phyloP scores from a whole-genome alignment of 1,139 yeast species.

The Geotrichum fermentans region DNA sequence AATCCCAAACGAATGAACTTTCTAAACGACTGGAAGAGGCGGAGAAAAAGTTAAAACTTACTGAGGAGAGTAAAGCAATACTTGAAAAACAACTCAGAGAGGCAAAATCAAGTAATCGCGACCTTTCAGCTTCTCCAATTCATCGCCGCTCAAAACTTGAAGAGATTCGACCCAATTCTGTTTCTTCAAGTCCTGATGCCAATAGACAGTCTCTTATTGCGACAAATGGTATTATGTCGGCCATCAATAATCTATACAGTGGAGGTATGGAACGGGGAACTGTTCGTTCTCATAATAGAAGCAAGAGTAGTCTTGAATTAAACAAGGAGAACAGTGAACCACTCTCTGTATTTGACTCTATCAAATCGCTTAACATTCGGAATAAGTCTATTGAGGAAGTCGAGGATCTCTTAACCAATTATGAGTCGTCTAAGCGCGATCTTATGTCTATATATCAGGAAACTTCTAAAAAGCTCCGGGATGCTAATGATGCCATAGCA shows the following conservation, averaged over 20 bases:
- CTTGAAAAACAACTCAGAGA: slow-evolving; percentile 33
- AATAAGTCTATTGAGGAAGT: slow-evolving; percentile 29
- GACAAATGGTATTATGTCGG: slow-evolving; percentile 18
- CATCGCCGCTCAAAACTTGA: slow-evolving; percentile 26
- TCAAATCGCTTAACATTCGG: slow-evolving; percentile 22
- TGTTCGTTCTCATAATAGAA: neutral
- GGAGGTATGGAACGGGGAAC: neutral
- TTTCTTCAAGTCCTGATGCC: slow-evolving; percentile 16
- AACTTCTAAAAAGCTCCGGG: slow-evolving; percentile 48
- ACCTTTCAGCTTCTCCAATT: slow-evolving; percentile 28
- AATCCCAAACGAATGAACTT: slow-evolving; percentile 29
- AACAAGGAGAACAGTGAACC: slow-evolving; percentile 11
- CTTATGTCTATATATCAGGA: slow-evolving; percentile 53
- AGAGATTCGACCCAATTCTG: slow-evolving; percentile 22
- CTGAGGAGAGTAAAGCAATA: slow-evolving; percentile 31
- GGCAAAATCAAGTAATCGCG: slow-evolving; percentile 26
- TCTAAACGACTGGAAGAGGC: slow-evolving; percentile 31
- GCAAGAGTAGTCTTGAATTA: slow-evolving; percentile 3
- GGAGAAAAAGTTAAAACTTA: slow-evolving; percentile 29
- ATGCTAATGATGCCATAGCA: slow-evolving; percentile 49
- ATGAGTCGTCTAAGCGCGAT: slow-evolving; percentile 41
- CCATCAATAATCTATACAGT: slow-evolving; percentile 16
- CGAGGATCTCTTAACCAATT: slow-evolving; percentile 26
- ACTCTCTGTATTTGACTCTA: slow-evolving; percentile 19
- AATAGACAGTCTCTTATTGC: slow-evolving; percentile 7